Base-by-base conservation (phyloP, 257 asterid species). In the Nemophila menziesii region DNA sequence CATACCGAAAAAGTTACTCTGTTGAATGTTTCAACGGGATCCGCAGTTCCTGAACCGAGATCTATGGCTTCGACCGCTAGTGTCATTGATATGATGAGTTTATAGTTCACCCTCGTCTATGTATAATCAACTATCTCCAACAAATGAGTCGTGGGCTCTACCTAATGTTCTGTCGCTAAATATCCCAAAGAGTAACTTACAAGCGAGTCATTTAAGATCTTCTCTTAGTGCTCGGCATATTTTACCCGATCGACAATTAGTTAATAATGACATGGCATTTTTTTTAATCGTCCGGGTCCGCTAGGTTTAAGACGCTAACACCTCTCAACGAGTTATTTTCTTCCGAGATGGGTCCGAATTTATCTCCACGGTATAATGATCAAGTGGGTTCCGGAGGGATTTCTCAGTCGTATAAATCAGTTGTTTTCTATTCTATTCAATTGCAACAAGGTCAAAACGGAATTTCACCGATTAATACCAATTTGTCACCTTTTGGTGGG, bases 281-380 rank as follows among this genome's bases (percentile, higher is more conserved):
- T 69, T 68, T 46, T 65, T 82, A 5, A n/a, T n/a, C n/a, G n/a
- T n/a, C n/a, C n/a, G n/a, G n/a, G n/a, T n/a, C n/a, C n/a, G n/a
- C n/a, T n/a, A n/a, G 80, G 49, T 69, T 83, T 0, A 78, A 81
- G 54, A 55, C 76, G 12, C 73, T 82, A 22, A 71, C 92, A 37
- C 95, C 95, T 54, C 92, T 89, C 12, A 94, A 89, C 20, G 98
- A 89, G 48, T 72, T 81, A 43, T 89, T 89, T 74, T 66, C 87
- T 38, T 64, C 84, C 0, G 98, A 80, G 71, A 60, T 72, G n/a
- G n/a, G n/a, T n/a, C n/a, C n/a, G 40, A 6, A 56, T 3, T 69
- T 82, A 5, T 85, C 96, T 5, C 98, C 98, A 6, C 67, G 92
- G 56, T 89, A 62, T 58, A 54, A 79, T 16, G 98, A 84, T 52